Evolutionary conservation across 2,329 filamentous ascomycete genomes (phyloP), one percentile per base, ranked within the genome.

Genomic region (Cryphonectria japonica): DNA sequence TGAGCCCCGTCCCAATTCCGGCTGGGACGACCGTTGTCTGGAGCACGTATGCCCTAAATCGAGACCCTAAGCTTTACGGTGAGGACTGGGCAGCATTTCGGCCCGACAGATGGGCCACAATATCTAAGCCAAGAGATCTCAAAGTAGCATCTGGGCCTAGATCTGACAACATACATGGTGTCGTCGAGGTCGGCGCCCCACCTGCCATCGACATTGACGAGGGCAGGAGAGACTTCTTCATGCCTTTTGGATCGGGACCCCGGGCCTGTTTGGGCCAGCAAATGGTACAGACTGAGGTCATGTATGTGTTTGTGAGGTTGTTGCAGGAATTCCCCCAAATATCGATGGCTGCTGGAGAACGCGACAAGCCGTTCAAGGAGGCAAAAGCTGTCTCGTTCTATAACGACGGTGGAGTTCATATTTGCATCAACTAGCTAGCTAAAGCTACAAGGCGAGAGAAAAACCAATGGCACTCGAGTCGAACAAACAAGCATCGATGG

Each of bases 21-120:
- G 71, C 69, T 46, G 69, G 69, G 37, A 26, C 71, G 61, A 72
- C 72, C 26, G 46, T 73, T 43, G 52, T 70, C 7, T 73, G 72
- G 72, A 71, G 67, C 69, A 73, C 72, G 4, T 73, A 73, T 60
- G 43, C 67, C 2, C 43, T 73, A 16, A 71, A 73, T 22, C 72
- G 72, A n/a, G 67, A 71, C 54, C 69, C 69, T 32, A 50, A 41
- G 37, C 41, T 54, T 29, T 73, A 71, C 34, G 72, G 72, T 46
- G 41, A 57, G 4, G 72, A 73, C 52, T 73, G 72, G 72, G 71
- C 71, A 9, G 64, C 69, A 4, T 73, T 68, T 32, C 52, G 64
- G 46, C 71, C 71, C 39, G 71, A 73, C 3, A 59, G 71, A 62
- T 73, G 71, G 71, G n/a, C 60, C 60, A 57, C 32, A 34, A 32